Conservation (phyloP, 306 rosid genomes). For the Begonia loranthoides region DNA sequence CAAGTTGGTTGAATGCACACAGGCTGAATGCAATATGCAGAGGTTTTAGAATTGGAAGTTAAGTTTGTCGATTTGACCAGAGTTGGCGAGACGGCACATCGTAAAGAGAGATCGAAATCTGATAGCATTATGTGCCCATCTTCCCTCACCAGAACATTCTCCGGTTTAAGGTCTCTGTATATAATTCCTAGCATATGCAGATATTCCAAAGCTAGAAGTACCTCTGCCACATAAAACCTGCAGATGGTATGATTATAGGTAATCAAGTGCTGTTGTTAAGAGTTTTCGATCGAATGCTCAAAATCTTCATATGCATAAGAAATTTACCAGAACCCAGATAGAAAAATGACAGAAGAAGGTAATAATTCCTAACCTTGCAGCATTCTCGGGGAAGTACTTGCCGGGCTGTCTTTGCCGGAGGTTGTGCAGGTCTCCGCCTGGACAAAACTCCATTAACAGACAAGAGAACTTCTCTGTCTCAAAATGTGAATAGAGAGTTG, state of each 20-base stretch:
- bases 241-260: not conserved
- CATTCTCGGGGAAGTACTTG: conserved; percentile 72
- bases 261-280: too few relatives aligned
- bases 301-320: too few relatives aligned
- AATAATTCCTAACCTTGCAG: conserved; percentile 66
- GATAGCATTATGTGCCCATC: conserved; percentile 98
- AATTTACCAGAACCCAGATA: not conserved
- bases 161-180: conserved; percentile 93
- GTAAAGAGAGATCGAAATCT: conserved; percentile 87
- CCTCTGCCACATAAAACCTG: conserved; percentile 98
- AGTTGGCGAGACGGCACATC: conserved; percentile 85
- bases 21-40: conserved; percentile 71
- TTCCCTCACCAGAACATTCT: conserved; percentile 88
- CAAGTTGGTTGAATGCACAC: conserved; percentile 76
- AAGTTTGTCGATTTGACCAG: conserved; percentile 47
- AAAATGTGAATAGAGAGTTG: conserved; percentile 71
- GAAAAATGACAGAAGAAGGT: conserved; percentile 6
- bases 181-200: conserved; percentile 96
- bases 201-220: conserved; percentile 95
- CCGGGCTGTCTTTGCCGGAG: conserved; percentile 86
- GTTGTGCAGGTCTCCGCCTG: conserved; percentile 89
- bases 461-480: conserved; percentile 77
- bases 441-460: conserved; percentile 92
- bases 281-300: too few relatives aligned
- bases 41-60: conserved; percentile 40